phyloP scores from a whole-genome alignment of 352 stramenopile species.

The Plasmopara halstedii region DNA sequence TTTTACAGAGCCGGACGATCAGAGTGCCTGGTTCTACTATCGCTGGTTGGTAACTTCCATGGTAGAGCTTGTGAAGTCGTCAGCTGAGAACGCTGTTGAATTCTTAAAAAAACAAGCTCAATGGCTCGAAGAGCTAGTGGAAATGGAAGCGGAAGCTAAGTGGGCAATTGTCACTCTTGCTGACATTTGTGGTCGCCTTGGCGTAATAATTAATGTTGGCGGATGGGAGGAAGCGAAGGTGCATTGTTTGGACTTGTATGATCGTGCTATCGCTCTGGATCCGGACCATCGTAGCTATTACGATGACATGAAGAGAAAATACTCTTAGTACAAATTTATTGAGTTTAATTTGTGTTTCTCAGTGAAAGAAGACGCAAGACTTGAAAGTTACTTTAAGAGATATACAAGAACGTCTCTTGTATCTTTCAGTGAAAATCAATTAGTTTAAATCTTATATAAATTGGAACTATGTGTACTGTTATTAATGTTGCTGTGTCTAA shows the following conservation, averaged over 20 bases:
- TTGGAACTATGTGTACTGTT: no score
- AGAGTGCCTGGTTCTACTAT: slow-evolving; percentile 98
- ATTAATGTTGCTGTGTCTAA: no score
- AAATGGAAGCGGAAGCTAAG: slow-evolving; percentile 72
- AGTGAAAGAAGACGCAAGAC: no score
- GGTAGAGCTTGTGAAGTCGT: slow-evolving; percentile 40
- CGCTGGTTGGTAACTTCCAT: slow-evolving; percentile 87
- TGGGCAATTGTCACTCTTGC: slow-evolving; percentile 67
- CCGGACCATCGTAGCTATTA: slow-evolving; percentile 59
- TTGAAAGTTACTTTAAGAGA: no score
- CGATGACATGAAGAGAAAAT: slow-evolving; percentile 35
- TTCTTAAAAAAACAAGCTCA: slow-evolving; percentile 68
- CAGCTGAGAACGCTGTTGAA: slow-evolving; percentile 24
- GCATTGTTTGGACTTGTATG: slow-evolving; percentile 42
- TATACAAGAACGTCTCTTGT: no score
- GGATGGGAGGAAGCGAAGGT: slow-evolving; percentile 24
- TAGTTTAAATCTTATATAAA: no score
- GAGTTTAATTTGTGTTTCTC: no score
- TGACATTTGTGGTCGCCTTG: slow-evolving; percentile 35
- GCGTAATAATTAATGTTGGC: slow-evolving; percentile 15
- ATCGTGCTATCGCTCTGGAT: slow-evolving; percentile 28
- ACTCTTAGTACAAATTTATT: not conserved
- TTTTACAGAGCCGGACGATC: slow-evolving; percentile 98
- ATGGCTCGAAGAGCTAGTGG: slow-evolving; percentile 74
- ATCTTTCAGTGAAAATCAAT: no score